Evolutionary conservation across 805 yeast genomes (phyloP).

Genomic region (Saturnispora mendoncae): DNA sequence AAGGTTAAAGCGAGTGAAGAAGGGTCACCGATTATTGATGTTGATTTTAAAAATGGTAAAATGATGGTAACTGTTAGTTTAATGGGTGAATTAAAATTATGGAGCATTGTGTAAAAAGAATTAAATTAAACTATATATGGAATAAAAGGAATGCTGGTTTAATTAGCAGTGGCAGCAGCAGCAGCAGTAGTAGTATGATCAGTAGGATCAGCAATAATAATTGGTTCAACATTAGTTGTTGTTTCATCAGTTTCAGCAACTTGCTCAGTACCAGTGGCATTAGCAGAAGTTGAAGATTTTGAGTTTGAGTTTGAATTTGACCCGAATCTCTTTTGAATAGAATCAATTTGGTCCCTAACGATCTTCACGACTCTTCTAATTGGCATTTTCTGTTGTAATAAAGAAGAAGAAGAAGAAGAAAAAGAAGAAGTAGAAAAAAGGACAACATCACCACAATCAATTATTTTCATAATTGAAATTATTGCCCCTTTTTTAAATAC

Average conservation of each 20-base stretch:
- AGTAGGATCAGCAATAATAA: too few relatives aligned
- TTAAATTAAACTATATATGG: neutral
- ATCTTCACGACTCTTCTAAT: conserved; percentile 1
- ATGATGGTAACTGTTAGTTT: conserved; percentile 31
- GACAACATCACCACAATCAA: too few relatives aligned
- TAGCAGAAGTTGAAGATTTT: neutral
- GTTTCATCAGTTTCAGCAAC: too few relatives aligned
- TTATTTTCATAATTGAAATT: too few relatives aligned
- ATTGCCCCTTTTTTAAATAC: neutral
- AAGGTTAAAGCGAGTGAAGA: conserved; percentile 16
- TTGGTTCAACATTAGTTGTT: too few relatives aligned
- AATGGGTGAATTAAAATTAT: conserved; percentile 22
- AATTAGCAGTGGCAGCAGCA: too few relatives aligned
- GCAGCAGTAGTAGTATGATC: too few relatives aligned
- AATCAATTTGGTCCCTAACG: neutral
- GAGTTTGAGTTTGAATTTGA: too few relatives aligned
- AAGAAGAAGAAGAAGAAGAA: neutral
- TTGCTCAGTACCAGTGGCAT: neutral
- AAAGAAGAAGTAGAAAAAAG: neutral
- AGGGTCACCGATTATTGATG: conserved; percentile 30
- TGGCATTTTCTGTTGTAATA: neutral
- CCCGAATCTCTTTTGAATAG: neutral
- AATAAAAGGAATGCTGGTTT: too few relatives aligned
- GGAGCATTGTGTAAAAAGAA: conserved; percentile 1
- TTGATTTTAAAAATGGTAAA: conserved; percentile 27